Base-by-base conservation (phyloP, 257 asterid species). In the Scutellaria galericulata region DNA sequence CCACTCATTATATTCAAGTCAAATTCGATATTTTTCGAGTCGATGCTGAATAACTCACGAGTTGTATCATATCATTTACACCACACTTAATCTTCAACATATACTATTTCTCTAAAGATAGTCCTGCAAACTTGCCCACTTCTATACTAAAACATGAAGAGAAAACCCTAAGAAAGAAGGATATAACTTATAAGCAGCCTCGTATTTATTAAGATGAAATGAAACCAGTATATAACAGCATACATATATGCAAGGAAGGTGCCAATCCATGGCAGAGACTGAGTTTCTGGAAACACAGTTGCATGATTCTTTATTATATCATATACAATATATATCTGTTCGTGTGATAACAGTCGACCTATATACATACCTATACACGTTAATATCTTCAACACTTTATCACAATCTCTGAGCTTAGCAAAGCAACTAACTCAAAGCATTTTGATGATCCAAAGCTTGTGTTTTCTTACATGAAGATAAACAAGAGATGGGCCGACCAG, bases 381-480 rank as follows among this genome's bases (percentile, higher is more conserved):
- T 55, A 2, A 15, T 52, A 52, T 5, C 27, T 5, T 31, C 37
- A 31, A 31, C 37, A 31, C 37, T 31, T 31, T 31, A 31, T 31
- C 37, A 31, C 37, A 18, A 39, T 4, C 31, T 9, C 14, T 10
- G 69, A 45, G 27, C 74, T 72, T 54, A 46, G 24, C n/a, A 20
- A 31, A 42, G 10, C n/a, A 61, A 64, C 64, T 90, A 48, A 70
- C 64, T 90, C 89, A 94, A 3, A 94, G 86, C 88, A 86, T 82
- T 78, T 83, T 91, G 62, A 92, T 62, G 60, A 92, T 57, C 99
- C 99, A 95, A 9, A 95, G 88, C 86, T 85, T 86, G 44, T 86
- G 82, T 66, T 84, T 92, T 77, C 83, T 88, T 54, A 95, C 48
- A 78, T 91, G 85, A 80, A 95, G 79, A 68, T 95, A 95, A 8